Base-by-base conservation (phyloP, 768 basidiomycete genomes). In the Lepiota brunneoincarnata region DNA sequence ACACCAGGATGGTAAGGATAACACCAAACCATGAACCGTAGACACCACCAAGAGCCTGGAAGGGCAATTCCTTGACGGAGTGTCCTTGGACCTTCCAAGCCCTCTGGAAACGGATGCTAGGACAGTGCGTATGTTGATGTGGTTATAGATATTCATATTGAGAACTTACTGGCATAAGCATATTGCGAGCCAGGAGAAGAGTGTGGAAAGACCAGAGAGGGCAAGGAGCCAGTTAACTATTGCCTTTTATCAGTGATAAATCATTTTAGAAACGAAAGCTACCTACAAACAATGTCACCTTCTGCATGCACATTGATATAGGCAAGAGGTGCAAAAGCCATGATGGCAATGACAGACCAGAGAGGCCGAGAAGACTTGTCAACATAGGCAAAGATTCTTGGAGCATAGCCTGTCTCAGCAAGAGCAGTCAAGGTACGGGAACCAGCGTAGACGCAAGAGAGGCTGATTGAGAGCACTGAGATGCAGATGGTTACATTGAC, bases 11-110 rank as follows among this genome's bases (percentile, higher is more conserved):
- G 31, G 75, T 61, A 12, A 76, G 71, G 40, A 74, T 62, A 21
- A 74, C 67, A 57, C 76, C 75, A 51, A 76, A 72, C 72, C 73
- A 76, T 3, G 75, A 78, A 11, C 76, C 76, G 14, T 63, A 78
- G 20, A 72, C 68, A 35, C 76, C 76, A 47, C 74, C 74, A 6
- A 78, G 52, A 11, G 76, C 75, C 31, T 61, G 63, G 71, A 72
- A 78, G 20, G 76, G 76, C 11, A 78, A 69, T 58, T 78, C 76
- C 41, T 76, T 74, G 21, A 73, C 1, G 0, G 73, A 74, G 59
- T 78, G 76, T 4, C 76, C 75, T 64, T 78, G 75, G 15, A 67
- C 63, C 17, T 62, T 54, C 76, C 76, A 77, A 3, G 76, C 76
- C 18, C 60, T 61, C 39, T 75, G 70, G 72, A 78, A 76, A 21